Base-by-base conservation (phyloP, 257 asterid species). In the Anisodus tanguticus region DNA sequence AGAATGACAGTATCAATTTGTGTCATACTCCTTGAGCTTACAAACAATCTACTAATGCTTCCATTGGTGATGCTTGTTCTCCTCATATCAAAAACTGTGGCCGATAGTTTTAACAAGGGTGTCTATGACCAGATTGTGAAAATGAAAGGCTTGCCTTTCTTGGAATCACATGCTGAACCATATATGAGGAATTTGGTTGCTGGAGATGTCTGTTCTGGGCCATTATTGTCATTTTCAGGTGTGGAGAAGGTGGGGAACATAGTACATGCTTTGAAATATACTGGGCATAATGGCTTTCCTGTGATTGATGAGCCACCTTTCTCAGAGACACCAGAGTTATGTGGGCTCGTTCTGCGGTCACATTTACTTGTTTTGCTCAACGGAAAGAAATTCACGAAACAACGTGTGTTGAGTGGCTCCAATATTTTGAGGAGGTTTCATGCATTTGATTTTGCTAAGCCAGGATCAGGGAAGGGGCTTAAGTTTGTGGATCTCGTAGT, bases 1-100 rank as follows among this genome's bases (percentile, higher is more conserved):
- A 92, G 99, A 84, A 96, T 96, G 99, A 96, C 99, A 0, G 99
- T 96, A 4, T 96, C 99, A 1, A 94, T 96, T 1, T 96, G 99
- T 68, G 97, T 96, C 87, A 96, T 96, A 79, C 93, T 96, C 77
- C 92, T 96, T 17, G 99, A 96, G 85, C 95, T 96, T 39, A 96
- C 99, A 26, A 90, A 96, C 66, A 86, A 93, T 87, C 92, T 96
- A 17, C 82, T 96, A 63, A 96, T 96, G 98, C 98, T 96, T 85
- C 99, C 99, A 2, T 82, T 96, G 58, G 84, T 91, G 87, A 96
- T 96, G 99, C 95, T 96, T 8, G 99, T 96, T 53, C 97, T 96
- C 62, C 97, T 96, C 57, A 93, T 96, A 10, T 96, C 99, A 1
- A 96, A 96, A 89, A 92, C 99, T 1, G 98, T 96, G 86, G 99